phyloP scores from a whole-genome alignment of 2,329 filamentous ascomycete genomes.

The Westerdykella aurantiaca region DNA sequence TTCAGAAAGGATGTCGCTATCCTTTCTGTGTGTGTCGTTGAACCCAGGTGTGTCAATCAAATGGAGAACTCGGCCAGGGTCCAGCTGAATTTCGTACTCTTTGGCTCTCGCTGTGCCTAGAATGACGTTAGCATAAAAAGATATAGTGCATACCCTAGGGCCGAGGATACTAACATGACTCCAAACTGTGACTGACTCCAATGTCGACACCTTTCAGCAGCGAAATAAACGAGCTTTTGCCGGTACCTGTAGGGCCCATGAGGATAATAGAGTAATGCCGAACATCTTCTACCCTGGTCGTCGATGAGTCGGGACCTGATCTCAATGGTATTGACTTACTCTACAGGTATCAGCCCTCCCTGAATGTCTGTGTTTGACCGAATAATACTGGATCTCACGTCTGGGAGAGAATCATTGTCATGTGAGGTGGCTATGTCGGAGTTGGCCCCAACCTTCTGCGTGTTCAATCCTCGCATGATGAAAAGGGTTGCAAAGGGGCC shows the following conservation, averaged over 20 bases:
- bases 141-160: not conserved
- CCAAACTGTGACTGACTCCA: constrained; percentile 25
- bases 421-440: not conserved
- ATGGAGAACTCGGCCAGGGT: not conserved
- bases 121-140: not conserved
- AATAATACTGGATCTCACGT: no score
- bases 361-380: no score
- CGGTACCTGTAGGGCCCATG: constrained; percentile 40
- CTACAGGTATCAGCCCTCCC: not conserved
- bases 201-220: constrained; percentile 9
- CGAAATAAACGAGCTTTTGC: constrained; percentile 38
- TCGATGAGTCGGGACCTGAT: not conserved
- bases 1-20: constrained; percentile 42
- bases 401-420: not conserved
- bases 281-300: constrained; percentile 2
- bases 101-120: constrained; percentile 6
- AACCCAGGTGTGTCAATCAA: constrained; percentile 48
- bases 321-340: not conserved
- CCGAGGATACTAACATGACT: constrained; percentile 9
- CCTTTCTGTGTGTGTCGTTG: constrained; percentile 41
- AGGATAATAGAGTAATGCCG: constrained; percentile 25
- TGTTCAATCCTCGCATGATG: no score
- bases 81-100: not conserved
- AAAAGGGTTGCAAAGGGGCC: no score
- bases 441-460: not conserved